phyloP scores from a whole-genome alignment of 2,329 filamentous ascomycete genomes.

The Claviceps arundinis region DNA sequence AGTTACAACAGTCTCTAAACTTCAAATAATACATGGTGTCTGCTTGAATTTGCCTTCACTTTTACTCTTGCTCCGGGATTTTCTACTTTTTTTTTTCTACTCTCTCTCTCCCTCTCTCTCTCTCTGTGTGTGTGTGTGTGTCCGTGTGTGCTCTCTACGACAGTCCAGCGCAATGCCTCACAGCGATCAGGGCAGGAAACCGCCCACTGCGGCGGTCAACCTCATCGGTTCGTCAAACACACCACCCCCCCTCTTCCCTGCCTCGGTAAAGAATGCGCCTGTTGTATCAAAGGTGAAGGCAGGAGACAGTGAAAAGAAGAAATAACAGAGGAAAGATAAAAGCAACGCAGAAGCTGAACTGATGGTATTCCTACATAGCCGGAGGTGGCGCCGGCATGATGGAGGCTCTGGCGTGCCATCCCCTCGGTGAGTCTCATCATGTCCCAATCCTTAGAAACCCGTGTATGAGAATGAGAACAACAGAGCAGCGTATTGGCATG shows the following conservation, averaged over 20 bases:
- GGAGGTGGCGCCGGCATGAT: conserved; percentile 98
- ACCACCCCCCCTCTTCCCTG: neutral
- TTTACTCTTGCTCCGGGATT: neutral
- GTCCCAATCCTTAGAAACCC: too few species aligned
- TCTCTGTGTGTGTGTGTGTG: neutral
- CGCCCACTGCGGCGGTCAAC: conserved; percentile 77
- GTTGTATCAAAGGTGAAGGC: too few species aligned
- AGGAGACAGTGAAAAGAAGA: too few species aligned
- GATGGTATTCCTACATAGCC: conserved; percentile 41
- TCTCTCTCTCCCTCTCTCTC: too few species aligned
- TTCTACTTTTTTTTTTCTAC: neutral
- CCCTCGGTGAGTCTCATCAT: conserved; percentile 50
- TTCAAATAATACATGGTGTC: too few species aligned
- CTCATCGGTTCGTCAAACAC: conserved; percentile 62
- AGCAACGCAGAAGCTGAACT: neutral
- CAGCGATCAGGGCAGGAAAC: conserved; percentile 45
- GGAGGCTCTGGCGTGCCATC: conserved; percentile 94
- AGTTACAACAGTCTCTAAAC: too few species aligned
- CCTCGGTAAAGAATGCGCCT: neutral
- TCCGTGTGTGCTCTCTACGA: neutral
- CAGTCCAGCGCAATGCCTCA: conserved; percentile 18
- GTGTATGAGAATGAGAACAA: too few species aligned
- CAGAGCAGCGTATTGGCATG: too few species aligned
- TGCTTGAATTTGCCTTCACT: too few species aligned
- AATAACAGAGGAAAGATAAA: neutral